phyloP scores from a whole-genome alignment of 352 stramenopile species.

The Pythium chondricola region DNA sequence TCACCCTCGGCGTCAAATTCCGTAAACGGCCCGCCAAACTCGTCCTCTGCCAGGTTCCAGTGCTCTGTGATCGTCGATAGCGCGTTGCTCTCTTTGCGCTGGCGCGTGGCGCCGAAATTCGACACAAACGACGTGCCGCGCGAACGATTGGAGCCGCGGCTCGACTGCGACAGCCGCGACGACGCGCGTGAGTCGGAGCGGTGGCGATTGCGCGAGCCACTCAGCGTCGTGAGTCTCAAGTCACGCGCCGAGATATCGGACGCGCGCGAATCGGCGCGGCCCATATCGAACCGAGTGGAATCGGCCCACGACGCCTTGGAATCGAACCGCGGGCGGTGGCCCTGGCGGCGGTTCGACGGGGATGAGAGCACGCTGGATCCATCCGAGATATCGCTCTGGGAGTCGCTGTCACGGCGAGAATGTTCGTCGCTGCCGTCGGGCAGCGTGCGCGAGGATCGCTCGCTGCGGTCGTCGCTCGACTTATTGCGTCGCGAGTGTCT shows the following conservation, averaged over 20 bases:
- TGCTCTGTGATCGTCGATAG: constrained; percentile 85
- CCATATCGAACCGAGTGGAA: constrained; percentile 84
- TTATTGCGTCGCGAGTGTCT: background rate
- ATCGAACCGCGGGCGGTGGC: constrained; percentile 70
- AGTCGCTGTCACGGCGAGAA: constrained; percentile 11
- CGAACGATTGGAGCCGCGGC: constrained; percentile 32
- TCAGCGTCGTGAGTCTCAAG: constrained; percentile 55
- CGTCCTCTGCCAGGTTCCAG: constrained; percentile 75
- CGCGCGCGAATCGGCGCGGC: constrained; percentile 66
- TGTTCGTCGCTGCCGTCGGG: background rate
- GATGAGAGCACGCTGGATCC: constrained; percentile 51
- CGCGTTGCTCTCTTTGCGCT: constrained; percentile 62
- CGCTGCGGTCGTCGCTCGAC: background rate
- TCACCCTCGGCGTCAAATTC: constrained; percentile 77
- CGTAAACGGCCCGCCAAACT: constrained; percentile 69
- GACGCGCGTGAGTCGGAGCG: constrained; percentile 60
- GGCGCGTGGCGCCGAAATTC: constrained; percentile 67
- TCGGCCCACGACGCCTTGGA: constrained; percentile 81
- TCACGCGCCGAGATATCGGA: constrained; percentile 68
- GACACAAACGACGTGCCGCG: constrained; percentile 70
- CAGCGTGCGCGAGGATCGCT: background rate
- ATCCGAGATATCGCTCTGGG: constrained; percentile 39
- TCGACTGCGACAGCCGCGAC: constrained; percentile 53
- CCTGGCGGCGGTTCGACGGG: constrained; percentile 32
- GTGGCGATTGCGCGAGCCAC: constrained; percentile 27